Evolutionary conservation across 164 flowering plant species (phyloP), one percentile per base, ranked within the genome.

Genomic region (Umbilicus rupestris): DNA sequence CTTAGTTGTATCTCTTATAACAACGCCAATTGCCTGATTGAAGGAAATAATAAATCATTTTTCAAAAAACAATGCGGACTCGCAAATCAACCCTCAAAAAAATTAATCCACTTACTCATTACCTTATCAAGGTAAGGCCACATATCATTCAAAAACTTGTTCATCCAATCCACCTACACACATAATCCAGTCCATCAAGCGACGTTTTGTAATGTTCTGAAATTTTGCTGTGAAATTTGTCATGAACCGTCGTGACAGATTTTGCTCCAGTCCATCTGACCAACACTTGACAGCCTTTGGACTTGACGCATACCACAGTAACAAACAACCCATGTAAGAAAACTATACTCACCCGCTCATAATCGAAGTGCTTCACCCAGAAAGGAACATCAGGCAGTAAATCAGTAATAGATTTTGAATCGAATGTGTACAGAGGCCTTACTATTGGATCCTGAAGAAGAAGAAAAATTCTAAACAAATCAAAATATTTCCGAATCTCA

Each of bases 61-160:
- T 26, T 26, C 29, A 42, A n/a, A 42, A 33, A 39, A 11, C 45
- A 20, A 42, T 17, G 29, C 26, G 39, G 19, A 49, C 33, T 45
- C 57, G 33, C 26, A 50, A 68, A 46, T 22, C 22, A 46, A 26
- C 12, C n/a, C n/a, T 66, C 10, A 42, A 31, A 68, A 8, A n/a
- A 22, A 39, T 20, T n/a, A 41, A 9, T 16, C 15, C n/a, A 35
- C 5, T 17, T 5, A 6, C 52, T 14, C 11, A 10, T 26, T 68
- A 84, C 91, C 91, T 84, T 86, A 72, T 86, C 82, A 37, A 86
- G 79, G 73, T 74, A 83, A 58, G 93, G 97, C 98, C 96, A 93
- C 88, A 86, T 84, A 58, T 83, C 75, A 22, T 42, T 64, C 35
- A 89, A 16, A 62, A 85, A 76, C 71, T 80, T 86, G 82, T 89